These are phyloP conservation scores for Blepharisma japonicum DNA, from an alignment of 73 alveolate genomes.

Conservation along the genomic window DNA sequence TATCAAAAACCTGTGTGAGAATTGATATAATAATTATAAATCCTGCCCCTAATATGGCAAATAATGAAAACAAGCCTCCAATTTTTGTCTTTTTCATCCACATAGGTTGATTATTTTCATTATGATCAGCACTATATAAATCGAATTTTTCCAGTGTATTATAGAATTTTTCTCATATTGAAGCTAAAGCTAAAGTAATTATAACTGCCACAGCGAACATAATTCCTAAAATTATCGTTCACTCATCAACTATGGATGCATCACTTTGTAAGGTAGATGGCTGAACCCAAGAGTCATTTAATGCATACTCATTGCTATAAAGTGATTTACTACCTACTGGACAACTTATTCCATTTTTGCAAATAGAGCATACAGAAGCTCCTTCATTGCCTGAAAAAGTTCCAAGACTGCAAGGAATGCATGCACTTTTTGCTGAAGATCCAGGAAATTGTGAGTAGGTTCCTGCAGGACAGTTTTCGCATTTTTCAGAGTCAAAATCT, in stretches of 20 bases:
- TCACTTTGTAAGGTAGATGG: not conserved
- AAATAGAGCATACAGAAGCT: not conserved
- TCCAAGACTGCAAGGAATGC: slow-evolving; percentile 20
- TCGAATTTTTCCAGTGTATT: no score
- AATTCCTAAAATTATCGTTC: not conserved
- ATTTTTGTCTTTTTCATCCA: not conserved
- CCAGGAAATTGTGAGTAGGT: not conserved
- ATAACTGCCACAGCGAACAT: no score
- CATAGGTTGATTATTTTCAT: not conserved
- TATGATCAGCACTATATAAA: not conserved
- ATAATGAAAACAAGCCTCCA: not conserved
- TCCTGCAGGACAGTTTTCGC: not conserved
- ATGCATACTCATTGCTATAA: no score
- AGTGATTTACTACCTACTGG: not conserved
- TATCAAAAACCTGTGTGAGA: not conserved
- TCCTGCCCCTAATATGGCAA: not conserved
- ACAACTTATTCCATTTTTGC: not conserved
- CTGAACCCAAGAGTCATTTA: no score
- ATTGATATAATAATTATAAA: not conserved
- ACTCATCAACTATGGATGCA: not conserved
- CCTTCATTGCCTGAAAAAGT: not conserved
- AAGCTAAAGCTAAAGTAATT: no score
- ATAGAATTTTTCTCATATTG: no score
- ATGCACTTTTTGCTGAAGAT: not conserved
- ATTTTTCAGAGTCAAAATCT: not conserved